Evolutionary conservation across 2,329 filamentous ascomycete species (phyloP), one percentile per base, ranked within the genome.

Genomic region (Ceratocystiopsis minuta): DNA sequence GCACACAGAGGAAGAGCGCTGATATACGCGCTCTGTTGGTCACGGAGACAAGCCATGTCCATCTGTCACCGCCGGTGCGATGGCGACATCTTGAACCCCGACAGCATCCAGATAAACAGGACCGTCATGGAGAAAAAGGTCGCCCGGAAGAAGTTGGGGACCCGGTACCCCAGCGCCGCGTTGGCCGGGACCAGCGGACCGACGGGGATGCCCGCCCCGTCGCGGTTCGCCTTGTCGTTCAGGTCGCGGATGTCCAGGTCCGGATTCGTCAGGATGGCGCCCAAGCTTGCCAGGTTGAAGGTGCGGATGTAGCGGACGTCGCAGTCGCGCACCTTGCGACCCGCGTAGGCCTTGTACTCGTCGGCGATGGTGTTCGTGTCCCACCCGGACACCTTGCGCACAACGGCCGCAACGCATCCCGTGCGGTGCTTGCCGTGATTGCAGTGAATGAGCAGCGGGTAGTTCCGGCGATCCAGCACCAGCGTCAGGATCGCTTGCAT

Each of bases 351-450:
- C 47, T 67, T 64, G 61, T 93, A 94, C 58, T 95, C 87, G 40
- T 73, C 66, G 33, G 90, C 57, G 33, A 82, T 72, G 15, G 64
- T 61, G 1, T 68, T 57, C 1, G 75, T 56, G 16, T 74, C 63
- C 76, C 81, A 83, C 14, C 80, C 75, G 14, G 75, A 70, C 13
- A 82, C 60, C 55, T 81, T 83, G 48, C 86, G 77, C 47, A 92
- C 69, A 44, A 81, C 77, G 16, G 76, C 87, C 39, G 87, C 71
- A n/a, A 90, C 79, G 54, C 86, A 94, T 17, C 87, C 87, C 16
- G 87, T 94, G 44, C 87, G 80, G 55, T 95, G 87, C 70, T 78
- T 90, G 55, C 87, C 87, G 51, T 93, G 87, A 55, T 94, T 95
- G 68, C 87, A 95, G 58, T 95, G 87, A 38, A 95, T 71, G 34